Evolutionary conservation across 129 eudicot species (phyloP).

Genomic region (Centaurea solstitialis): DNA sequence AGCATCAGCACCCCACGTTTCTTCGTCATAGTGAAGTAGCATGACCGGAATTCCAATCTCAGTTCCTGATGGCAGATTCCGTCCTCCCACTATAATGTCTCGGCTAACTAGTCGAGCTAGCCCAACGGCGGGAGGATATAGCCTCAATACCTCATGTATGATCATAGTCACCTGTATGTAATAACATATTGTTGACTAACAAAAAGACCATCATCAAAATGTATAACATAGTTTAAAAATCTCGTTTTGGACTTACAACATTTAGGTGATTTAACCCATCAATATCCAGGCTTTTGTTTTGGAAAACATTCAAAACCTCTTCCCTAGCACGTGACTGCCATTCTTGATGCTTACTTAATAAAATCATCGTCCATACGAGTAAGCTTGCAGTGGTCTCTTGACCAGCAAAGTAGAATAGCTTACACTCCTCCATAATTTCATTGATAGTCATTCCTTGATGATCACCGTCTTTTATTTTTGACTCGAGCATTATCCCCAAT

Average conservation of each 20-base stretch:
- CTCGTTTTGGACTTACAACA: conserved; percentile 19
- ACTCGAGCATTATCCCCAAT: conserved; percentile 35
- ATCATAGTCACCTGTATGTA: not conserved
- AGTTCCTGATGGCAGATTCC: conserved; percentile 15
- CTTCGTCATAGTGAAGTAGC: conserved; percentile 32
- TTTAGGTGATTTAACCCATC: conserved; percentile 31
- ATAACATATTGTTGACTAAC: not conserved
- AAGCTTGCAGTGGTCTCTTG: conserved; percentile 45
- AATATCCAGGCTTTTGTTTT: conserved; percentile 11
- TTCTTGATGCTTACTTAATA: conserved; percentile 30
- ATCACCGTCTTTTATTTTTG: conserved; percentile 28
- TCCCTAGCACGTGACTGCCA: conserved; percentile 47
- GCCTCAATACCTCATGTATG: conserved; percentile 4
- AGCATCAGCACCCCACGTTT: conserved; percentile 38
- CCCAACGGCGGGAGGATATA: conserved; percentile 7
- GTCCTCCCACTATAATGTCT: not conserved
- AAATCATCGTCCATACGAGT: conserved; percentile 43
- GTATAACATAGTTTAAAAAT: no score
- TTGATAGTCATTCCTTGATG: conserved; percentile 27
- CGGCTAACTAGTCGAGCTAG: not conserved
- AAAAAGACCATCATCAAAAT: not conserved
- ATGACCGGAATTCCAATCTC: conserved; percentile 25
- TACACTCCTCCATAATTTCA: conserved; percentile 45
- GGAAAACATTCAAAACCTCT: conserved; percentile 35
- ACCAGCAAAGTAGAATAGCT: conserved; percentile 42